Conservation (phyloP, 2,329 filamentous ascomycete genomes). For the Botrytis tulipae region DNA sequence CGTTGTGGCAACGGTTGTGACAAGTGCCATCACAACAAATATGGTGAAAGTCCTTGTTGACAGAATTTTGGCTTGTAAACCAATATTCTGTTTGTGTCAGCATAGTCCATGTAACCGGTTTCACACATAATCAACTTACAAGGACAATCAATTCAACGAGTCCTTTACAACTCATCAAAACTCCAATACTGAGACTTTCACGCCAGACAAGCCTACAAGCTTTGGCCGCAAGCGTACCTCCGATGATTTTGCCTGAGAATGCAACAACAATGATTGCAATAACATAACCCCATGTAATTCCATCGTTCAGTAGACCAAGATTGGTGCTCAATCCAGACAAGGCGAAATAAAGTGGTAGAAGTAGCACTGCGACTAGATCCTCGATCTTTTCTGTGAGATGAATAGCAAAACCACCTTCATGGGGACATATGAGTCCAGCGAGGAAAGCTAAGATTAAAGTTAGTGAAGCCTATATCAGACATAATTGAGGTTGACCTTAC, state of each 20-base stretch:
- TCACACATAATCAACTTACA: constrained; percentile 50
- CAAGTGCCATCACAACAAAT: constrained; percentile 88
- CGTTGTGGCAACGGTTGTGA: constrained; percentile 82
- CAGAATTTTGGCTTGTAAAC: constrained; percentile 77
- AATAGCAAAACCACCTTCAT: constrained; percentile 86
- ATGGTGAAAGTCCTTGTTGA: constrained; percentile 84
- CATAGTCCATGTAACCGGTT: neutral
- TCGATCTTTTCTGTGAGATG: constrained; percentile 93
- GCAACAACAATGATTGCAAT: constrained; percentile 78
- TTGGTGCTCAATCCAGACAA: constrained; percentile 88
- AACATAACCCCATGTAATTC: constrained; percentile 87
- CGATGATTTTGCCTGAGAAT: constrained; percentile 80
- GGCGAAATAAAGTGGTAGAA: constrained; percentile 90
- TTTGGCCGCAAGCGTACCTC: constrained; percentile 75
- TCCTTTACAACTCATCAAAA: constrained; percentile 95
- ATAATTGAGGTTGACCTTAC: constrained; percentile 15
- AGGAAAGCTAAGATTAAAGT: constrained; percentile 61
- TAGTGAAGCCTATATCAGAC: constrained; percentile 1
- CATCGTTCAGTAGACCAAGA: constrained; percentile 76
- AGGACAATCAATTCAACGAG: constrained; percentile 93
- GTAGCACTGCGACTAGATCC: constrained; percentile 79
- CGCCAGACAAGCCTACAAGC: constrained; percentile 80
- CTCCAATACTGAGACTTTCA: constrained; percentile 83
- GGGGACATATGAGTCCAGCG: constrained; percentile 83
- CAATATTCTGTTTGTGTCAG: constrained; percentile 60